These are phyloP conservation scores for Cercophora samala DNA, from an alignment of 495 filamentous ascomycete genomes.

Conservation along the genomic window DNA sequence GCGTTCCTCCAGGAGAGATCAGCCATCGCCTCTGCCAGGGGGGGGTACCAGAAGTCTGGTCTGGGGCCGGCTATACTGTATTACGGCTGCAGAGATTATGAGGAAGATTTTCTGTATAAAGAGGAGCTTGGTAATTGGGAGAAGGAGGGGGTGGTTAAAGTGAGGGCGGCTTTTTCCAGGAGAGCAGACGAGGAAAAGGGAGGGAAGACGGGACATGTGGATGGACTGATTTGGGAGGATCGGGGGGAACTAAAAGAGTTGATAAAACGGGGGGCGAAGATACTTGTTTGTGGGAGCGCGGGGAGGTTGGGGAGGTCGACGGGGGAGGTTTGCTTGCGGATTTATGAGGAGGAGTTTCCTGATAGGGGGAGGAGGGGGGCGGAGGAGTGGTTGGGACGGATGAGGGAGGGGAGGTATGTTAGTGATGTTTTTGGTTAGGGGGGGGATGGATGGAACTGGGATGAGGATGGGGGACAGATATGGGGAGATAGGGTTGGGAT, in stretches of 20 bases:
- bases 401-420: constrained; percentile 57
- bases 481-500: not conserved
- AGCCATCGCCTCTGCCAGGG: constrained; percentile 40
- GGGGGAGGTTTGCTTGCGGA: constrained; percentile 37
- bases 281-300: constrained; percentile 60
- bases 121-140: constrained; percentile 54
- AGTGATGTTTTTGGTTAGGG: constrained; percentile 58
- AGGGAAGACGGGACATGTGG: constrained; percentile 48
- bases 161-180: constrained; percentile 32
- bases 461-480: too few relatives aligned
- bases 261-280: constrained; percentile 51
- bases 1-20: constrained; percentile 63
- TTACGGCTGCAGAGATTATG: constrained; percentile 56
- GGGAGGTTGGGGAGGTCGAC: constrained; percentile 51
- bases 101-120: constrained; percentile 53
- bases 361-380: constrained; percentile 41
- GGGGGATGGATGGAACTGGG: not conserved
- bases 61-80: constrained; percentile 44
- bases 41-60: constrained; percentile 21
- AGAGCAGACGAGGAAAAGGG: constrained; percentile 10
- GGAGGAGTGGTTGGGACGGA: constrained; percentile 48
- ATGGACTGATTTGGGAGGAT: constrained; percentile 57
- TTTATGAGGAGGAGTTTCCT: constrained; percentile 46
- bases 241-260: constrained; percentile 45
- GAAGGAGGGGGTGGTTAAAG: constrained; percentile 47